Percentiles rank a stretch among this genome's conserved stretches.
phyloP scores from a whole-genome alignment of 441 rosid species.

The Euphorbia celastroides region DNA sequence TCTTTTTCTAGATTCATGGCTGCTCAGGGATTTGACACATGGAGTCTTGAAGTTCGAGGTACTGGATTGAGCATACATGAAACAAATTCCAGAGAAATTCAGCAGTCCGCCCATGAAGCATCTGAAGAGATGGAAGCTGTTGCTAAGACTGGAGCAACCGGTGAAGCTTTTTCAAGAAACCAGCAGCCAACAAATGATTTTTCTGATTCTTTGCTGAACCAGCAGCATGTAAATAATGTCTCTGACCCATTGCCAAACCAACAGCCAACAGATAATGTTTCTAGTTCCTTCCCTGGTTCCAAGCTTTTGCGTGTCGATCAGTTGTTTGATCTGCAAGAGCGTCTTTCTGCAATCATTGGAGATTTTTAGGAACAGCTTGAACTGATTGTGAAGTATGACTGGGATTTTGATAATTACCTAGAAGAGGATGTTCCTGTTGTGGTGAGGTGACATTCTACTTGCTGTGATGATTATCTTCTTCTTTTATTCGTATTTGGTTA shows the following conservation, averaged over 20 bases:
- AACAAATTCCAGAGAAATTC: slow-evolving; percentile 31
- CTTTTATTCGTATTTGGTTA: too few relatives aligned
- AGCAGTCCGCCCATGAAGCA: slow-evolving; percentile 34
- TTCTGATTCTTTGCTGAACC: slow-evolving; percentile 19
- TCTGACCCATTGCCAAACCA: slow-evolving; percentile 22
- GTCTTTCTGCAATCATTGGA: slow-evolving; percentile 43
- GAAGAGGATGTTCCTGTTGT: slow-evolving; percentile 86
- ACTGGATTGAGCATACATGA: slow-evolving; percentile 69
- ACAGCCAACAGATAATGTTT: slow-evolving; percentile 10
- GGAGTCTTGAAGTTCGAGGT: slow-evolving; percentile 89
- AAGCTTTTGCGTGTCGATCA: slow-evolving; percentile 29
- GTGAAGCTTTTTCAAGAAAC: slow-evolving; percentile 28
- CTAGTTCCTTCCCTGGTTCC: slow-evolving; percentile 23
- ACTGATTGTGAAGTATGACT: slow-evolving; percentile 50
- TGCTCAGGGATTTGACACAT: slow-evolving; percentile 78
- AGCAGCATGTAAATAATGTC: slow-evolving; percentile 16
- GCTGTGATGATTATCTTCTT: too few relatives aligned
- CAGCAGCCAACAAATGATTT: slow-evolving; percentile 21
- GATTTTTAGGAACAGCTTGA: slow-evolving; percentile 54
- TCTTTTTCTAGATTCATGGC: slow-evolving; percentile 88
- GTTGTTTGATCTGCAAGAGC: slow-evolving; percentile 33
- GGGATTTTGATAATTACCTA: slow-evolving; percentile 88
- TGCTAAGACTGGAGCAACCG: slow-evolving; percentile 32
- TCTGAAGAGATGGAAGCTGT: slow-evolving; percentile 61
- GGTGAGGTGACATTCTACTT: slow-evolving; percentile 95